Base-by-base conservation (phyloP, 768 basidiomycete species). In the Tricholoma saponaceum region DNA sequence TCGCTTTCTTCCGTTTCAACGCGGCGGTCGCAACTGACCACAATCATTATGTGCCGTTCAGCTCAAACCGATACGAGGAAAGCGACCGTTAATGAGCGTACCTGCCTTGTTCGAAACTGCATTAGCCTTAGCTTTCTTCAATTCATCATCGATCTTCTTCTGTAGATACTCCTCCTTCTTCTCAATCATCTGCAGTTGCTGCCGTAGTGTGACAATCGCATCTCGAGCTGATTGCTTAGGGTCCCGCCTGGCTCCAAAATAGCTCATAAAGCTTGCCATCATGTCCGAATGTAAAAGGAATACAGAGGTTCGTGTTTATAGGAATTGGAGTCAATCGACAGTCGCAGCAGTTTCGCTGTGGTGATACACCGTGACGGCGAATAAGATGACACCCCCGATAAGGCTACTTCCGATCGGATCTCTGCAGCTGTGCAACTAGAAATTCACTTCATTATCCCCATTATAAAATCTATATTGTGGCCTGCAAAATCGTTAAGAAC, bases 141-240 rank as follows among this genome's bases (percentile, higher is more conserved):
- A 63, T 67, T 98, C 96, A 62, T 97, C 94, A 54, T 96, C 94
- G 62, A 97, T 91, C 85, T 95, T 94, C 84, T 91, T 95, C 81
- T 90, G 88, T 60, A 98, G 77, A 72, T 92, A 81, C 72, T 98
- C 96, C 78, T 98, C 97, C 80, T 96, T 98, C 92, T 98, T 99
- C 84, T 98, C 95, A 64, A 98, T 86, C 87, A 96, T 90, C 74
- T 92, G 85, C 60, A 98, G 82, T 71, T 98, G 95, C 75, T 96
- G 89, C 67, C 96, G 85, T 64, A 99, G 79, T 46, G 82, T 82
- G 58, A 98, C 90, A 71, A 99, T 99, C 50, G 97, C 92, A 70
- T 97, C 92, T 61, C 93, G 83, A 46, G 96, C 88, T 25, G 87
- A 78, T 74, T 89, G 85, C 73, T 90, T 92, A 22, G 92, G 81